Conservation (phyloP, 192 early-diverging fungal species). For the Podila horticola region DNA sequence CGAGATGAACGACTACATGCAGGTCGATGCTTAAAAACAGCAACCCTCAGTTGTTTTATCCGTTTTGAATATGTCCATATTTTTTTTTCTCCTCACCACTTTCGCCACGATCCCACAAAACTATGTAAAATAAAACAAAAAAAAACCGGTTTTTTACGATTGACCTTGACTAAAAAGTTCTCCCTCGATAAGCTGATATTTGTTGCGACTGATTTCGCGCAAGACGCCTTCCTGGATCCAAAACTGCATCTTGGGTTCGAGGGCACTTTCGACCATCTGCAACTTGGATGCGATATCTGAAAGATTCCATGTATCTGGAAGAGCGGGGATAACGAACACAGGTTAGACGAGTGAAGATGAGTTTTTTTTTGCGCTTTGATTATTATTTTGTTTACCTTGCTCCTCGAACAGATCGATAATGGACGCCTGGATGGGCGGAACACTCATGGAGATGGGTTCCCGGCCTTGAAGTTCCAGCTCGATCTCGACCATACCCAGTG, state of each 20-base stretch:
- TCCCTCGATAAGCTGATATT: conserved; percentile 17
- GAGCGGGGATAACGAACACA: not conserved
- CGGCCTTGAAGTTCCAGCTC: conserved; percentile 65
- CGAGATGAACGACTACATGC: conserved; percentile 63
- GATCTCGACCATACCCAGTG: conserved; percentile 64
- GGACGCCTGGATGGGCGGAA: conserved; percentile 66
- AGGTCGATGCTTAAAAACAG: conserved; percentile 50
- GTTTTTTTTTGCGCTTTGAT: not conserved
- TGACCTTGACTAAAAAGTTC: too few relatives aligned
- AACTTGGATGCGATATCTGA: conserved; percentile 12
- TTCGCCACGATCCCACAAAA: not conserved
- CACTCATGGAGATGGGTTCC: conserved; percentile 50
- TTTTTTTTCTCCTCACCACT: not conserved
- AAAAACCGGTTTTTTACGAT: not conserved
- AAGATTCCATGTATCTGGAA: conserved; percentile 21
- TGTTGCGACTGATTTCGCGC: conserved; percentile 14
- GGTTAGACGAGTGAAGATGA: not conserved
- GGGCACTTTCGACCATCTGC: conserved; percentile 4
- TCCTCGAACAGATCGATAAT: conserved; percentile 54
- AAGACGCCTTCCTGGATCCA: conserved; percentile 34
- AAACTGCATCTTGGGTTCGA: conserved; percentile 24
- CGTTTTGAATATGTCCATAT: not conserved
- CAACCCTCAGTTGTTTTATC: not conserved
- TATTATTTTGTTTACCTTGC: conserved; percentile 29
- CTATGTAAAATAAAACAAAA: not conserved